A percentile compares a stretch with the other conserved stretches of the same genome.
These are phyloP conservation scores for Suhomyces faveliae DNA, from an alignment of 805 yeast genomes.

Conservation along the genomic window DNA sequence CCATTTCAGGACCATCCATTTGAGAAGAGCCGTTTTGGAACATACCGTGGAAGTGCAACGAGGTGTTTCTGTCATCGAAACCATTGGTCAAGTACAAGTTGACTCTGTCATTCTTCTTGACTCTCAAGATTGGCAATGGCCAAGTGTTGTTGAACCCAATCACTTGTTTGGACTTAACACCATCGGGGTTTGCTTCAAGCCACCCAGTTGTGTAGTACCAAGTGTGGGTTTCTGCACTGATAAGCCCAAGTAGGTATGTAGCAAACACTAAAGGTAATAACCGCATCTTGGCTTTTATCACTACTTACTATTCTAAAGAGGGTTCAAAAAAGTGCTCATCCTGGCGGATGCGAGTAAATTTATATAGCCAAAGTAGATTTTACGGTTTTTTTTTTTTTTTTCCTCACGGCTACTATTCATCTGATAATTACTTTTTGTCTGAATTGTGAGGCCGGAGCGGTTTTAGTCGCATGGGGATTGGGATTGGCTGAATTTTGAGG, in stretches of 20 bases:
- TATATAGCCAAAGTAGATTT: background rate
- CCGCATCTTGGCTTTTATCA: conserved; percentile 1
- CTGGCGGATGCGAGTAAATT: conserved; percentile 4
- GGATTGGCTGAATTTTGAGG: background rate
- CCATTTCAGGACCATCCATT: conserved; percentile 90
- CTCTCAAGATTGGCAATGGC: conserved; percentile 87
- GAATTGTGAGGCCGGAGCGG: background rate
- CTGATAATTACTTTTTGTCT: background rate
- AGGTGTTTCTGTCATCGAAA: conserved; percentile 62
- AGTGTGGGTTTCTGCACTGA: conserved; percentile 51
- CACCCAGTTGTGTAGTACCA: conserved; percentile 66
- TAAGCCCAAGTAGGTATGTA: conserved; percentile 15
- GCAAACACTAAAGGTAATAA: conserved; percentile 10
- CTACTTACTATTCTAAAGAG: background rate
- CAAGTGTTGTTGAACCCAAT: conserved; percentile 68
- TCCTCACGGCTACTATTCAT: background rate
- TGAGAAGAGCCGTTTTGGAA: conserved; percentile 72
- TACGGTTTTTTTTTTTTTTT: background rate
- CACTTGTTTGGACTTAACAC: conserved; percentile 51
- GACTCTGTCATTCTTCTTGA: conserved; percentile 77
- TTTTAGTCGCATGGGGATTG: background rate
- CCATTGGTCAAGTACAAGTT: conserved; percentile 74
- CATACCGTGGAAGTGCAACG: conserved; percentile 92
- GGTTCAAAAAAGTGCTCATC: conserved; percentile 6
- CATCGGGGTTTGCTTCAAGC: conserved; percentile 70